A percentile compares a stretch with the other conserved stretches of the same genome.
Conservation (phyloP, 176 grass and related monocot species). For the Coix lacrymajobi region DNA sequence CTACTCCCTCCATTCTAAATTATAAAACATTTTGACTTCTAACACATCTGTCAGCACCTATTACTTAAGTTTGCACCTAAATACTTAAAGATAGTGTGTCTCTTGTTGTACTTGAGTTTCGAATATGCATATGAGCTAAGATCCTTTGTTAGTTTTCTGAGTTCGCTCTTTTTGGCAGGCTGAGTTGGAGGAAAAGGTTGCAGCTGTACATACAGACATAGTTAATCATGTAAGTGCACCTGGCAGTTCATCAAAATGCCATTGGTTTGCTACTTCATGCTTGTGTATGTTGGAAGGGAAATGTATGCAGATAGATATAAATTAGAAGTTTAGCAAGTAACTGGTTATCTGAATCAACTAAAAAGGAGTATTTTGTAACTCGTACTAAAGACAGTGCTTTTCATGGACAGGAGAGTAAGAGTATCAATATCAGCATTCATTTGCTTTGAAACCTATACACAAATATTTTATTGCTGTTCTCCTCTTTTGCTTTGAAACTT, state of each 20-base stretch:
- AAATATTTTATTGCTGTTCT: background rate
- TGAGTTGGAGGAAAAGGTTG: conserved; percentile 66
- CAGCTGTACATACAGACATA: conserved; percentile 56
- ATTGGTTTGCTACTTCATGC: background rate
- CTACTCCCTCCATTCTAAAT: too few relatives aligned
- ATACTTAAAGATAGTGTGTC: background rate
- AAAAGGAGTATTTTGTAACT: background rate
- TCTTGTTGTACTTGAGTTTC: background rate
- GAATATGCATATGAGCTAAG: background rate
- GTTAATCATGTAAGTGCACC: conserved; percentile 70
- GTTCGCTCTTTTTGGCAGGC: conserved; percentile 48
- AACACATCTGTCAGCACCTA: too few relatives aligned
- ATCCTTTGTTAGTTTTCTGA: conserved; percentile 9
- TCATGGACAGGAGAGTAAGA: background rate
- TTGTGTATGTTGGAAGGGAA: conserved; percentile 21
- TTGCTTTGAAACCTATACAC: conserved; percentile 7
- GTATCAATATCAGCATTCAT: background rate
- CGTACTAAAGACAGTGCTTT: background rate
- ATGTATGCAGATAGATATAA: background rate
- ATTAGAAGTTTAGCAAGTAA: background rate
- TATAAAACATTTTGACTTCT: too few relatives aligned
- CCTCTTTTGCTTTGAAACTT: conserved; percentile 18
- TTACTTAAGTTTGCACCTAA: background rate
- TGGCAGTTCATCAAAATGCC: background rate
- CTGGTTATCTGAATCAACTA: conserved; percentile 12